Base-by-base conservation (phyloP, 176 grass and related monocot species). In the Oryza longistaminata region DNA sequence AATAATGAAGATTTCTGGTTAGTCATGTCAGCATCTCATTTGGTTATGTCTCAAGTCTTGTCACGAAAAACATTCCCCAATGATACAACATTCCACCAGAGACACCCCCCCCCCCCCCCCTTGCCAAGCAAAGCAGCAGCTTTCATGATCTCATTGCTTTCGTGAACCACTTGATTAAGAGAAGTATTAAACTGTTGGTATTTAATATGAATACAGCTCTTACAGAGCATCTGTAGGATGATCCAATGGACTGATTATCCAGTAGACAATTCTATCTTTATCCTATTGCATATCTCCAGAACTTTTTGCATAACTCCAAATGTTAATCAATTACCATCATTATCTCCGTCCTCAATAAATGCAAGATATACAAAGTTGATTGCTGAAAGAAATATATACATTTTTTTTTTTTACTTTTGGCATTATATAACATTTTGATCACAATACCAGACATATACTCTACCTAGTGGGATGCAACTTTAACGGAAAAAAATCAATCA, bases 301-400 rank as follows among this genome's bases (percentile, higher is more conserved):
- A 48, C 11, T 14, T 48, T 48, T 61, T 29, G 44, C 77, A 80
- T 22, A 9, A 22, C n/a, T 62, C 8, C 58, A 35, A 80, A 69
- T 26, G 53, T 49, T 84, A 64, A 84, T 84, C 72, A 73, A 66
- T 73, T 31, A 52, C 2, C 44, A 42, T 44, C 24, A 49, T 81
- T 46, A 10, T 62, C 58, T 62, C 7, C 21, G 8, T 22, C 58
- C 58, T 61, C n/a, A 22, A 62, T 62, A 62, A 62, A 62, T 62
- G n/a, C 58, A 62, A 24, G 58, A 9, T n/a, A 62, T 61, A 9
- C 8, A 24, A 21, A 62, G 1, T 62, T 24, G n/a, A 62, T n/a
- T 58, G 53, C 19, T 62, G 22, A 22, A 24, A 24, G 49, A 17
- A 50, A 3, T 14, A 19, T 1, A 48, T 3, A 44, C 19, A 15